Conservation (phyloP, 441 rosid species). For the Pelargonium myrrhifolium region DNA sequence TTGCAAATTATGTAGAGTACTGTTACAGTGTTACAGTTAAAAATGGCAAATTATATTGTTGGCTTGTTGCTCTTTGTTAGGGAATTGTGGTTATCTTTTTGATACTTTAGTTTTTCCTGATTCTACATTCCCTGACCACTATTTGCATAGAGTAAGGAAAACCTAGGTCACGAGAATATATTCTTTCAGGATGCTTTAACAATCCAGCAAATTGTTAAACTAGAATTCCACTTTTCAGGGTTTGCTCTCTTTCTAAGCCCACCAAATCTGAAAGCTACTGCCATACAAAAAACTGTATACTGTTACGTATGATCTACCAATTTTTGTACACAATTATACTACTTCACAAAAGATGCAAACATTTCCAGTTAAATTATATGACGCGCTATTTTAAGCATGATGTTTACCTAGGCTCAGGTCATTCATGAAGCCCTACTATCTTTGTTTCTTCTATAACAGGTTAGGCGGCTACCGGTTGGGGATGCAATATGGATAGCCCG, state of each 20-base stretch:
- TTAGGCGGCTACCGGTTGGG: constrained; percentile 78
- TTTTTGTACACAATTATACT: background rate
- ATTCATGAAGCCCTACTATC: background rate
- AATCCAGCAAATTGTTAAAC: background rate
- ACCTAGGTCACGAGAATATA: background rate
- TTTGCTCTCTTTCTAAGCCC: background rate
- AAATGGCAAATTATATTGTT: too few relatives aligned
- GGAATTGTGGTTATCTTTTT: too few relatives aligned
- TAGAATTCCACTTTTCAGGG: background rate
- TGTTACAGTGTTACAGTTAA: too few relatives aligned
- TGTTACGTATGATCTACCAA: background rate
- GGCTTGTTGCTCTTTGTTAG: too few relatives aligned
- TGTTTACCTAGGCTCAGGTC: background rate
- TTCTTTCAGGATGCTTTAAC: background rate
- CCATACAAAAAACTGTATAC: background rate
- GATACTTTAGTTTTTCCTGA: background rate
- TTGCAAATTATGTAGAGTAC: too few relatives aligned
- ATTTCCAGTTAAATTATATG: background rate
- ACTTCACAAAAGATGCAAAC: background rate
- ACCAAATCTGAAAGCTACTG: constrained; percentile 1
- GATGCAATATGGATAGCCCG: constrained; percentile 88
- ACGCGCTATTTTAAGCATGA: background rate
- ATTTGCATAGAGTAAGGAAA: background rate
- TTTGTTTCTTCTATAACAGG: constrained; percentile 35
- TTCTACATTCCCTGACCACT: background rate